Evolutionary conservation across 2,329 filamentous ascomycete species (phyloP), one percentile per base, ranked within the genome.

Genomic region (Colletotrichum cordylinicola): DNA sequence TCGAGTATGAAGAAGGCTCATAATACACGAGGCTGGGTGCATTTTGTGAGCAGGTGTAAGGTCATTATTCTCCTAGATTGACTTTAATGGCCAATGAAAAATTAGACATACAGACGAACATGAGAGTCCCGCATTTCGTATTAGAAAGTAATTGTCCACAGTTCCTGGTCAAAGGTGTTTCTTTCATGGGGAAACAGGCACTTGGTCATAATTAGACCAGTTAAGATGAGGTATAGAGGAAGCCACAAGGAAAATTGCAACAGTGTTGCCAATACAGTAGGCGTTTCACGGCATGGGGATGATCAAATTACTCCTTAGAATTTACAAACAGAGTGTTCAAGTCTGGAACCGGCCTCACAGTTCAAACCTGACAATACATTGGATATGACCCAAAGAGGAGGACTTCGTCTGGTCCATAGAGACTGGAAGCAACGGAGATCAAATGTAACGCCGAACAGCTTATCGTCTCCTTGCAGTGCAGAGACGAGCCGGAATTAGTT

Each of bases 181-280:
- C 3, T 48, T 0, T 21, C 0, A 12, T 48, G 18, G 43, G 43
- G 4, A 48, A 21, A 7, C 43, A 5, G 0, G 43, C 0, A 21
- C 18, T 12, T 21, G 6, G 13, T 48, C 43, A 48, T 48, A n/a
- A n/a, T n/a, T n/a, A n/a, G n/a, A n/a, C n/a, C n/a, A n/a, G n/a
- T n/a, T n/a, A n/a, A n/a, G n/a, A n/a, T n/a, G n/a, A n/a, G n/a
- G n/a, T n/a, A n/a, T n/a, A n/a, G n/a, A n/a, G n/a, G n/a, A n/a
- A n/a, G n/a, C n/a, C n/a, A n/a, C n/a, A n/a, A n/a, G n/a, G n/a
- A n/a, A n/a, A n/a, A n/a, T n/a, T n/a, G n/a, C n/a, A n/a, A n/a
- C n/a, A n/a, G n/a, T n/a, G n/a, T n/a, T n/a, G n/a, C n/a, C n/a
- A n/a, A n/a, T n/a, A n/a, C n/a, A n/a, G n/a, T n/a, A n/a, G n/a